Evolutionary conservation across 2,329 filamentous ascomycete genomes (phyloP), one percentile per base, ranked within the genome.

Genomic region (Fusarium guadeloupense): DNA sequence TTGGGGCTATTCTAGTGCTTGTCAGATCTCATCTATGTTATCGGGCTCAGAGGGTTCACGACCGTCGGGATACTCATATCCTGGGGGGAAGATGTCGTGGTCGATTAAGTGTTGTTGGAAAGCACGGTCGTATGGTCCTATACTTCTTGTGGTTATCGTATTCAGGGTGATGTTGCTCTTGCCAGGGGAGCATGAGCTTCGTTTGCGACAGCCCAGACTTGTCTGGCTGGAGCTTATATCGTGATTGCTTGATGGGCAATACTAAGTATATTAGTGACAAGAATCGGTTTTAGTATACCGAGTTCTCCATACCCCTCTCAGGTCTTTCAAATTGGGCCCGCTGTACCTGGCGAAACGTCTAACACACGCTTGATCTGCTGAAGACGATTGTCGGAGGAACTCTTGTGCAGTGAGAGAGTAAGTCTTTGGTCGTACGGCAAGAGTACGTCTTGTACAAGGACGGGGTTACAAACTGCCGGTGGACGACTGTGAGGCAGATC

Each of bases 71-170:
- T 61, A 62, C n/a, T 45, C 44, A 25, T 68, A 65, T 2, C 23
- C 25, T 20, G 33, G 2, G 14, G 62, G 63, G 10, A 54, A 64
- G 17, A 69, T 55, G 5, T 43, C 17, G 21, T 67, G 35, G 30
- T 67, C 49, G 13, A 64, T 56, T 4, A 68, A 35, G 26, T 68
- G 60, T 52, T 68, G 61, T 20, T 56, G 45, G 17, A 69, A 70
- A 34, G 39, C 46, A 33, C 47, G 40, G 42, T 67, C 59, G 19
- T 69, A 69, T 30, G 53, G 66, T 4, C 63, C 48, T 12, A 49
- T 69, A 31, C 46, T 63, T 33, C 21, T 55, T 4, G 52, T 64
- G 4, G 41, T 61, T 20, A 34, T 54, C 8, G 54, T 62, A 12
- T 59, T 46, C 4, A 44, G 21, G 14, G 46, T 49, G 2, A 43